Evolutionary conservation across 1,284 basidiomycete genomes (phyloP).

Genomic region (Stereum hirsutum): DNA sequence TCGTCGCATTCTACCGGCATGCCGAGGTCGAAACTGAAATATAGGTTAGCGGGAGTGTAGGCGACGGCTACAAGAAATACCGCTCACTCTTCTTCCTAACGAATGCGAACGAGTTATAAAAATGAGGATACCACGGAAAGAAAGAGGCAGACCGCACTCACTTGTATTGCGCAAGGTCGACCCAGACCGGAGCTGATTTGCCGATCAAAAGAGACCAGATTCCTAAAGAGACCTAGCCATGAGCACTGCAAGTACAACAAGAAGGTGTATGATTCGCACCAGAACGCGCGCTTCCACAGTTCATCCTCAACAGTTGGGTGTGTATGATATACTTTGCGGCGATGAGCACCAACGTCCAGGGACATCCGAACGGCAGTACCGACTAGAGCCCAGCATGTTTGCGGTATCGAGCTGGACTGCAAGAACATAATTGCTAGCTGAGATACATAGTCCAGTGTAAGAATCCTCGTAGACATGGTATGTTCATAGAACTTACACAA

Average conservation of each 20-base stretch:
- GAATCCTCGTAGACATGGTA: constrained; percentile 9
- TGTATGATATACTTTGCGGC: constrained; percentile 32
- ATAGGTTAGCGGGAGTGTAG: constrained; percentile 25
- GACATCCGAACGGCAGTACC: constrained; percentile 65
- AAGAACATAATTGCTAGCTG: constrained; percentile 24
- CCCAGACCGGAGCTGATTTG: constrained; percentile 61
- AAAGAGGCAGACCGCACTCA: too few species aligned
- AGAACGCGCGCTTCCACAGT: constrained; percentile 72
- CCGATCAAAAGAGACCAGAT: constrained; percentile 51
- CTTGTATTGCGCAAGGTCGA: constrained; percentile 70
- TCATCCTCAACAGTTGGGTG: constrained; percentile 46
- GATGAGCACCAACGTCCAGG: constrained; percentile 61
- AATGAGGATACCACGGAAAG: too few species aligned
- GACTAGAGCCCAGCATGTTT: constrained; percentile 64
- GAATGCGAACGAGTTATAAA: neutral
- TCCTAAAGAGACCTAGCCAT: constrained; percentile 25
- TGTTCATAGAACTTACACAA: constrained; percentile 29
- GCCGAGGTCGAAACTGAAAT: constrained; percentile 45
- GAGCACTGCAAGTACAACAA: neutral
- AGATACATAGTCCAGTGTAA: too few species aligned
- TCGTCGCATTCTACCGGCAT: constrained; percentile 55
- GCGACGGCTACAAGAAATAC: constrained; percentile 25
- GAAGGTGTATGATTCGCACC: constrained; percentile 28
- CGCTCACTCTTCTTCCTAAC: neutral
- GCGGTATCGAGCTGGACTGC: constrained; percentile 55